These are phyloP conservation scores for Chamaecyparis obtusa DNA, from an alignment of 75 land plant species.

Conservation along the genomic window DNA sequence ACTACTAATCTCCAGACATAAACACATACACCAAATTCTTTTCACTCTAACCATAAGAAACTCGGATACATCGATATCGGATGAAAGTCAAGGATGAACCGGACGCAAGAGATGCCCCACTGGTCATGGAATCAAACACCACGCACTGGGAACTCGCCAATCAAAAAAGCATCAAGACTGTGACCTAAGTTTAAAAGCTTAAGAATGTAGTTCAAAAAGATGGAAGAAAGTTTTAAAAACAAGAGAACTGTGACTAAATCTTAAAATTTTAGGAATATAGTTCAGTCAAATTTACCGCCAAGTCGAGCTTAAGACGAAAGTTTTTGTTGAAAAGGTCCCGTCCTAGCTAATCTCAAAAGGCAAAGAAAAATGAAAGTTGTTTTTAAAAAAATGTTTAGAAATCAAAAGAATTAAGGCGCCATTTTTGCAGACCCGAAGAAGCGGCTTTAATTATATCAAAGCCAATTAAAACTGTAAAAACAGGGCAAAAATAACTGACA, in stretches of 20 bases:
- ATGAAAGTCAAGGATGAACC: background rate
- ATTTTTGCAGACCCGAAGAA: background rate
- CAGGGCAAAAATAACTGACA: slow-evolving; percentile 40
- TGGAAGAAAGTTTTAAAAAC: background rate
- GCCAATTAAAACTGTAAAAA: background rate
- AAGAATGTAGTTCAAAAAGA: background rate
- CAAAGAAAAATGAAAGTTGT: too few species aligned
- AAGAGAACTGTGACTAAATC: background rate
- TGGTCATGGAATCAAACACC: background rate
- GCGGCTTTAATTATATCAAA: background rate
- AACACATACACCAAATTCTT: background rate
- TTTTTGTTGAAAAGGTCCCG: too few species aligned
- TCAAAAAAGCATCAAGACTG: background rate
- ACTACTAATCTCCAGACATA: background rate
- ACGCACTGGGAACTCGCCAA: background rate
- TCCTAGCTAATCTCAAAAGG: too few species aligned
- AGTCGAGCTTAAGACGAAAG: too few species aligned
- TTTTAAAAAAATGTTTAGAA: too few species aligned
- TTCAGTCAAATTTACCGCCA: background rate
- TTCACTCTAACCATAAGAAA: background rate
- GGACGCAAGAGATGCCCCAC: background rate
- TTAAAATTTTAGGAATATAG: background rate
- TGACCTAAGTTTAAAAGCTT: background rate
- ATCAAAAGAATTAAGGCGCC: background rate
- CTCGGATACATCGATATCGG: background rate